phyloP scores from a whole-genome alignment of 2,329 filamentous ascomycete species.

The Fusarium siculi region DNA sequence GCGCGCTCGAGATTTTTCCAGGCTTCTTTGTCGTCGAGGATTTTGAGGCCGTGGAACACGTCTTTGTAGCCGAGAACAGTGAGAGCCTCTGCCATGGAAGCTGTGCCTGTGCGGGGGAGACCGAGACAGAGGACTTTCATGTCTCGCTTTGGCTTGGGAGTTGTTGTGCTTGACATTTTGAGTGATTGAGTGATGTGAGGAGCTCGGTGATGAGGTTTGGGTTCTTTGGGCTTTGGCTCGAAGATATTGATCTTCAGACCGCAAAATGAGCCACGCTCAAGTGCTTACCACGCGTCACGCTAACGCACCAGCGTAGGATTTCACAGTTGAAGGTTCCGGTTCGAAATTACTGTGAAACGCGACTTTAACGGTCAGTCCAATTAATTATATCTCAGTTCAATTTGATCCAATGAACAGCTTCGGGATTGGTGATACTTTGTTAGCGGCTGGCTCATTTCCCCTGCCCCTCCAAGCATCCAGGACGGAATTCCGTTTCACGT shows the following conservation, averaged over 20 bases:
- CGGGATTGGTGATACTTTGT: rapidly evolving
- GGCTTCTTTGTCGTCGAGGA: conserved; percentile 36
- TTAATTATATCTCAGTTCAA: neutral
- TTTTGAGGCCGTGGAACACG: conserved; percentile 47
- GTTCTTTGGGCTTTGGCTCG: rapidly evolving
- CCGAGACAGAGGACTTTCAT: conserved; percentile 48
- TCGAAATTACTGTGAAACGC: neutral
- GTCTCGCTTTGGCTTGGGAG: conserved; percentile 24
- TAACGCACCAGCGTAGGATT: neutral
- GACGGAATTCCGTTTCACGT: rapidly evolving
- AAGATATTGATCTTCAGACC: neutral
- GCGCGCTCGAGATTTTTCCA: conserved; percentile 44
- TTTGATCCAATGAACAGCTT: neutral
- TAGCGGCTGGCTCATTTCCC: neutral
- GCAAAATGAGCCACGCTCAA: neutral
- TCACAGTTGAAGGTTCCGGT: neutral
- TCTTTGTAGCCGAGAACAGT: conserved; percentile 47
- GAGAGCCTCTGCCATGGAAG: conserved; percentile 50
- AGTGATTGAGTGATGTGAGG: no score
- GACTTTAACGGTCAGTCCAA: rapidly evolving
- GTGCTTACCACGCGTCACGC: neutral
- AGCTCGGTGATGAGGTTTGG: no score
- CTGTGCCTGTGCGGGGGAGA: conserved; percentile 47
- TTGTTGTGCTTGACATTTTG: neutral
- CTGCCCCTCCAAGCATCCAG: rapidly evolving